Conservation (phyloP, 2,329 filamentous ascomycete genomes). For the Cladorrhinum sp. region DNA sequence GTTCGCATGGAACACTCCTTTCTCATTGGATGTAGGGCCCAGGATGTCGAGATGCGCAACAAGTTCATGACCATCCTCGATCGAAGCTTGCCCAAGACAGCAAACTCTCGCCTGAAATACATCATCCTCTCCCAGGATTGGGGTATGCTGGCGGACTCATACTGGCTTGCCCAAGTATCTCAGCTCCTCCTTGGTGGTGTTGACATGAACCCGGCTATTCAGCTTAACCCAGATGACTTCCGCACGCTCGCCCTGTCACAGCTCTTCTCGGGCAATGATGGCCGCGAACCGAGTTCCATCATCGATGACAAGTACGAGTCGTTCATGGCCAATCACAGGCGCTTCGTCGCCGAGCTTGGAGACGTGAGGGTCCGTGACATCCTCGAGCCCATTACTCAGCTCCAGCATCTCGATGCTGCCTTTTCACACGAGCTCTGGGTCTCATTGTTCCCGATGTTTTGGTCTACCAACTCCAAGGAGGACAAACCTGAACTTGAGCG, state of each 20-base stretch:
- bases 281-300: conserved; percentile 62
- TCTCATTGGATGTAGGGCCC: conserved; percentile 87
- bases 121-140: conserved; percentile 91
- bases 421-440: conserved; percentile 90
- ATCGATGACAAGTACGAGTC: conserved; percentile 78
- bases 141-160: conserved; percentile 91
- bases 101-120: conserved; percentile 83
- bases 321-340: conserved; percentile 72
- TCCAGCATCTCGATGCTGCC: conserved; percentile 83
- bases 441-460: conserved; percentile 85
- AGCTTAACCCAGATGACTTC: conserved; percentile 82
- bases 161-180: conserved; percentile 94
- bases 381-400: conserved; percentile 82
- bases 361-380: conserved; percentile 87
- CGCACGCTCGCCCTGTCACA: conserved; percentile 70
- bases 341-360: conserved; percentile 79
- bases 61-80: conserved; percentile 97
- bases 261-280: conserved; percentile 69
- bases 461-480: conserved; percentile 83
- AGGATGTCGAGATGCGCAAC: conserved; percentile 95
- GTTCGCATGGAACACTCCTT: conserved; percentile 98
- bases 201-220: conserved; percentile 75
- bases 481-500: conserved; percentile 88
- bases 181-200: conserved; percentile 89
- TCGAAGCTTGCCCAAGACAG: conserved; percentile 87